phyloP scores from a whole-genome alignment of 2,329 filamentous ascomycete species.

The Colletotrichum spaethianum region DNA sequence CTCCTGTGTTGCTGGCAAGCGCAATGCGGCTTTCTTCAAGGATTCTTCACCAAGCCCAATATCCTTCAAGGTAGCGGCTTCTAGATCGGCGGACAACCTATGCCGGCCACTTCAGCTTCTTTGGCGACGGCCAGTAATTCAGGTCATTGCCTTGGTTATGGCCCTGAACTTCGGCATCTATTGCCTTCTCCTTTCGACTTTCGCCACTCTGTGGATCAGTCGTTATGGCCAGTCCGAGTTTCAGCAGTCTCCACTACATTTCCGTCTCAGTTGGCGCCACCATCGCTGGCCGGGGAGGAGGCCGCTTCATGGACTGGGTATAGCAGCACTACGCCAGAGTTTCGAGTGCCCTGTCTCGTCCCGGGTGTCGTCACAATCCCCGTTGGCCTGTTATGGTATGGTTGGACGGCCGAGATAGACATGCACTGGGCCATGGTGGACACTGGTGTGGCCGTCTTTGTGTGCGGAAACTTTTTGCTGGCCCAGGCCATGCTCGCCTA shows the following conservation, averaged over 20 bases:
- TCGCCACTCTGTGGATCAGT: conserved; percentile 62
- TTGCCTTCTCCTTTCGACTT: conserved; percentile 66
- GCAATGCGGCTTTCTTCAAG: neutral
- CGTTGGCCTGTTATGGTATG: conserved; percentile 69
- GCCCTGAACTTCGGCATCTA: conserved; percentile 65
- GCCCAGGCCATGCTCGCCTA: conserved; percentile 70
- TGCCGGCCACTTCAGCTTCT: conserved; percentile 63
- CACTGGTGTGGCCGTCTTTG: conserved; percentile 67
- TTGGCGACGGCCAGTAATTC: conserved; percentile 61
- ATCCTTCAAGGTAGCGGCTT: neutral
- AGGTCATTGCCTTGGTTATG: conserved; percentile 61
- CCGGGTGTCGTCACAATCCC: conserved; percentile 67
- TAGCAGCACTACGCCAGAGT: conserved; percentile 56
- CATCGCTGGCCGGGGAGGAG: conserved; percentile 54
- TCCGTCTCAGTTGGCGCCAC: conserved; percentile 61
- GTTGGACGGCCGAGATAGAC: conserved; percentile 67
- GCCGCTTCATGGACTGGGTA: conserved; percentile 55
- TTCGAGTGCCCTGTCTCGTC: conserved; percentile 67
- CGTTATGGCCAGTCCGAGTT: conserved; percentile 62
- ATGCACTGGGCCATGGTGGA: conserved; percentile 71
- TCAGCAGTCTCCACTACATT: conserved; percentile 65
- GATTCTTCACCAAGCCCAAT: neutral
- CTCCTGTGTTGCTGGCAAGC: conserved; percentile 57
- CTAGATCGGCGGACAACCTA: conserved; percentile 49
- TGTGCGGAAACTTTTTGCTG: conserved; percentile 65